Conservation (phyloP, 2,329 filamentous ascomycete genomes). For the Arthrinium phaeospermum region DNA sequence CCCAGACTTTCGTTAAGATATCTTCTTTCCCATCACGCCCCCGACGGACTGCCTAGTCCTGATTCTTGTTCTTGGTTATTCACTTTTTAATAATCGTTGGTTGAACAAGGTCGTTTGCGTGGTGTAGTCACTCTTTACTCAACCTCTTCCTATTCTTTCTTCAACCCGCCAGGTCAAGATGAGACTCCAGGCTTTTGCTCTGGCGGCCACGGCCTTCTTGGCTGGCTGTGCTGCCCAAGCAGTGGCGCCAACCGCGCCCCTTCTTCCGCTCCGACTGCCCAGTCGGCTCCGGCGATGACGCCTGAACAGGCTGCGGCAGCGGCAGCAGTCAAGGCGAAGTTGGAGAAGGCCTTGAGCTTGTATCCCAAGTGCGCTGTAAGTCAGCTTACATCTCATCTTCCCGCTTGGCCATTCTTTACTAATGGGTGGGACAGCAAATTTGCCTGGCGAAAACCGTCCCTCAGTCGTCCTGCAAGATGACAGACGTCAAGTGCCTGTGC, state of each 20-base stretch:
- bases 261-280: neutral
- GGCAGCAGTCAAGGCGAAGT: neutral
- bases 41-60: neutral
- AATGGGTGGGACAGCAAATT: neutral
- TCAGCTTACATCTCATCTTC: neutral
- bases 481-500: constrained; percentile 6
- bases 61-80: neutral
- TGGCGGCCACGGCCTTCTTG: constrained; percentile 9
- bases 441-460: neutral
- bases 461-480: neutral
- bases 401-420: neutral
- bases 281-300: neutral
- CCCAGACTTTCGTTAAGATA: neutral
- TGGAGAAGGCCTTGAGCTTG: constrained; percentile 2
- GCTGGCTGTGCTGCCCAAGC: neutral
- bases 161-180: neutral
- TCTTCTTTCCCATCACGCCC: neutral
- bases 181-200: neutral
- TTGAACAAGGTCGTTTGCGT: neutral
- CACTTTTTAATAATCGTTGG: neutral
- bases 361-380: constrained; percentile 23
- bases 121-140: neutral
- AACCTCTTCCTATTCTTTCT: neutral
- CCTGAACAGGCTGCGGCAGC: neutral
- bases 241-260: neutral